Base-by-base conservation (phyloP, 2,329 filamentous ascomycete genomes). In the Aureobasidium uvarum region DNA sequence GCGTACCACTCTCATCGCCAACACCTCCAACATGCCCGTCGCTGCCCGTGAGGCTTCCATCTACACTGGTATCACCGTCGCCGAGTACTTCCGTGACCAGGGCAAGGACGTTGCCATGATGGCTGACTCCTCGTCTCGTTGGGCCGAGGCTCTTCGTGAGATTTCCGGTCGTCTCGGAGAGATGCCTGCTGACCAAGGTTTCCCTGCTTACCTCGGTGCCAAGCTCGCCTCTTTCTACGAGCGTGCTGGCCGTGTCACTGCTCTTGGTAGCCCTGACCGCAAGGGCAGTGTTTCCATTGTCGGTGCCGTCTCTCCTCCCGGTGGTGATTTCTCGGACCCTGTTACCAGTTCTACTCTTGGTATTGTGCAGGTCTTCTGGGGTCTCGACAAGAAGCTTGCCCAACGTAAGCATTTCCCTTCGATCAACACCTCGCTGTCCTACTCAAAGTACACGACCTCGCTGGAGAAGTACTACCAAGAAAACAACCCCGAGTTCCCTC, bases 301-400 rank as follows among this genome's bases (percentile, higher is more conserved):
- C 73, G 95, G 93, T 75, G 95, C 95, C 67, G 95, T 99, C 79
- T 96, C 92, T 72, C 95, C 95, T 62, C 95, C 95, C 14, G 95
- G 94, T 82, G 95, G 95, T 86, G 95, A 99, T 83, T 99, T 98
- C 84, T 97, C 95, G 52, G 95, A 99, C 80, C 95, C 95, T 23
- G 95, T 99, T 74, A 99, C 95, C 16, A 91, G 86, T 67, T 90
- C 91, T 70, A 99, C 95, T 23, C 88, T 99, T 55, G 87, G 90
- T 86, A 99, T 99, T 75, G 95, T 99, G 74, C 95, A 99, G 78
- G 95, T 99, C 72, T 99, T 99, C 83, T 99, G 95, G 95, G 95
- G 95, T 85, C 86, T 98, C 59, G 95, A 99, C 84, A 98, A 99
- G 89, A 98, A 98, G 84, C 89, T 99, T 67, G 95, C 95, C 25